phyloP scores from a whole-genome alignment of 306 rosid species.

The Crotalaria pallida region DNA sequence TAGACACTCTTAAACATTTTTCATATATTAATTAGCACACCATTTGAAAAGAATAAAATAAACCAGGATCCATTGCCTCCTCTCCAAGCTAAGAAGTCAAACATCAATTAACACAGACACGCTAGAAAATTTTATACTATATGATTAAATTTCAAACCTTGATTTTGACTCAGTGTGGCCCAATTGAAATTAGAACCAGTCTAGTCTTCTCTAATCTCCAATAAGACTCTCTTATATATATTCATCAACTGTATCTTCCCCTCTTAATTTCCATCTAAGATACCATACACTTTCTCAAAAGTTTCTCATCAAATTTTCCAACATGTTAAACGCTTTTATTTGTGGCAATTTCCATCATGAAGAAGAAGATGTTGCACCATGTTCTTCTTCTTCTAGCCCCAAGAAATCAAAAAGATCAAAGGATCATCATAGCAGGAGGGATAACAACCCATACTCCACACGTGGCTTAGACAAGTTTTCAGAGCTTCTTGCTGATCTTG shows the following conservation, averaged over 20 bases:
- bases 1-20: too few species aligned
- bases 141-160: constrained; percentile 24
- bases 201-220: constrained; percentile 14
- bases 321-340: constrained; percentile 41
- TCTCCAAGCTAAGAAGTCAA: constrained; percentile 44
- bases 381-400: constrained; percentile 49
- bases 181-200: constrained; percentile 29
- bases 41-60: background rate
- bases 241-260: background rate
- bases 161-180: constrained; percentile 32
- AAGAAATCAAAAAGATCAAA: constrained; percentile 34
- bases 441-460: constrained; percentile 53
- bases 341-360: constrained; percentile 44
- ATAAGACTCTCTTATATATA: too few species aligned
- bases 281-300: background rate
- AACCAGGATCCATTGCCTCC: constrained; percentile 2
- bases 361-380: constrained; percentile 31
- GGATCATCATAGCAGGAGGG: constrained; percentile 41
- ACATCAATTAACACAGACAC: constrained; percentile 13
- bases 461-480: constrained; percentile 87
- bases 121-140: constrained; percentile 32
- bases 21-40: too few species aligned
- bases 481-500: constrained; percentile 73
- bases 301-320: background rate
- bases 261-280: constrained; percentile 11